A percentile compares a stretch with the other conserved stretches of the same genome.
These are phyloP conservation scores for Arthrobotrys musiformis DNA, from an alignment of 2,329 filamentous ascomycete genomes.

Conservation along the genomic window DNA sequence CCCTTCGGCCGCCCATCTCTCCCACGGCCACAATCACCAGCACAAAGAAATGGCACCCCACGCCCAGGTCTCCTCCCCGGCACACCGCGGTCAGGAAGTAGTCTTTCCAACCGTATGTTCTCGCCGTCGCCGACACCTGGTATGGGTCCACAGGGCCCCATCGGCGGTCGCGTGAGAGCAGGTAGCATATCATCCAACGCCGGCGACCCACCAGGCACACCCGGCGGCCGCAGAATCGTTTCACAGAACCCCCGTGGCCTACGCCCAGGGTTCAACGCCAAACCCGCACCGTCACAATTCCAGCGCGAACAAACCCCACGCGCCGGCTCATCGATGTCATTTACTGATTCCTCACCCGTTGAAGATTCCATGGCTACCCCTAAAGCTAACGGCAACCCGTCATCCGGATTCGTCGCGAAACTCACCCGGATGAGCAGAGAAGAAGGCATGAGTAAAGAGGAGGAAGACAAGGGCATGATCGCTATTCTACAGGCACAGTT, in stretches of 20 bases:
- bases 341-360: conserved; percentile 30
- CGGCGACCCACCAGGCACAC: conserved; percentile 56
- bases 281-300: conserved; percentile 17
- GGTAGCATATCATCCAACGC: conserved; percentile 57
- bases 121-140: conserved; percentile 58
- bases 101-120: conserved; percentile 57
- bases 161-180: conserved; percentile 44
- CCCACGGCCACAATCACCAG: conserved; percentile 54
- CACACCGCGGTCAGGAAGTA: conserved; percentile 58
- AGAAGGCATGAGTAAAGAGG: conserved; percentile 56
- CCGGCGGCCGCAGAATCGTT: conserved; percentile 2
- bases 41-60: conserved; percentile 40
- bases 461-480: conserved; percentile 74
- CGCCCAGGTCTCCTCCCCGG: conserved; percentile 56
- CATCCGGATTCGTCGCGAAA: conserved; percentile 39
- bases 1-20: conserved; percentile 52
- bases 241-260: conserved; percentile 36
- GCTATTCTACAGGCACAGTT: conserved; percentile 78
- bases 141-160: conserved; percentile 26
- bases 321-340: conserved; percentile 35
- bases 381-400: conserved; percentile 14
- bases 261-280: conserved; percentile 29
- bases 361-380: conserved; percentile 26
- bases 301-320: conserved; percentile 10
- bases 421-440: conserved; percentile 60